A percentile compares a stretch with the other conserved stretches of the same genome.
Conservation (phyloP, 768 basidiomycete species). For the Amanita muscaria region DNA sequence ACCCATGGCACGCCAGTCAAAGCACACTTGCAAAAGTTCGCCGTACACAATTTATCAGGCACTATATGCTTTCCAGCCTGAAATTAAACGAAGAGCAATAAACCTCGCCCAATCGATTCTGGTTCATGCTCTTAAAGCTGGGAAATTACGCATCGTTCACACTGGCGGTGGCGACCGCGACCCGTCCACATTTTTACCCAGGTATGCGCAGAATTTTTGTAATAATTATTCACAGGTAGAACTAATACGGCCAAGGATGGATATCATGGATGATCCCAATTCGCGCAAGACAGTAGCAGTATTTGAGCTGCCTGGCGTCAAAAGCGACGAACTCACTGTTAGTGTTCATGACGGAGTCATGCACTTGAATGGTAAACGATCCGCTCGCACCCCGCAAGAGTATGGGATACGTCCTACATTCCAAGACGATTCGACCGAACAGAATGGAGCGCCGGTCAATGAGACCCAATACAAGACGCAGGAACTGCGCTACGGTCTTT, state of each 20-base stretch:
- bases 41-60: no score
- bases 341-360: conserved; percentile 27
- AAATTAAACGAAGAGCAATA: background rate
- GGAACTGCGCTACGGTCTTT: conserved; percentile 38
- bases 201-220: no score
- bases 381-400: conserved; percentile 12
- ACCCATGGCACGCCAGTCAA: background rate
- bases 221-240: no score
- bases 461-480: conserved; percentile 15
- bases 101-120: background rate
- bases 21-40: background rate
- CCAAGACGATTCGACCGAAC: background rate
- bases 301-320: conserved; percentile 39
- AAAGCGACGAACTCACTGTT: conserved; percentile 25
- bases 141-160: conserved; percentile 16
- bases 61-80: background rate
- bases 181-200: background rate
- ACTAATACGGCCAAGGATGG: no score
- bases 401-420: background rate
- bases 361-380: conserved; percentile 25
- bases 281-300: conserved; percentile 25
- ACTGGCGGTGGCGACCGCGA: conserved; percentile 21
- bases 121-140: conserved; percentile 18
- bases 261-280: conserved; percentile 31
- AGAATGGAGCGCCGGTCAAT: background rate